Conservation (phyloP, 169 alveolate species). For the Cryptosporidium xiaoi region DNA sequence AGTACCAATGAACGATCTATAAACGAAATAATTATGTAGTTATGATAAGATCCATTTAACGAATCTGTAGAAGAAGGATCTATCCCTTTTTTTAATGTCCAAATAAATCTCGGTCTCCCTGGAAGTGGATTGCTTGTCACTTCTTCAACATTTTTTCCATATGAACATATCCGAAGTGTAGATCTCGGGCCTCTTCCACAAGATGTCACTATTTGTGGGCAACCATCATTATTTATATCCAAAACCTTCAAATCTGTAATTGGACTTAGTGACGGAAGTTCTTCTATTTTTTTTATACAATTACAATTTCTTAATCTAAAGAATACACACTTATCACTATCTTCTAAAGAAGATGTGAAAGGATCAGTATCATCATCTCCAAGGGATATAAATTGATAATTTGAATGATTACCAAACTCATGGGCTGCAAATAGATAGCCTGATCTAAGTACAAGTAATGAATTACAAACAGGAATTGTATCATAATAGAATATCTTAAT, state of each 20-base stretch:
- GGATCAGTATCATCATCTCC: constrained; percentile 87
- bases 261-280: constrained; percentile 92
- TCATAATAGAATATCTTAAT: constrained; percentile 94
- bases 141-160: constrained; percentile 95
- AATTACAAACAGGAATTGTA: constrained; percentile 92
- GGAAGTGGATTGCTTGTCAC: constrained; percentile 96
- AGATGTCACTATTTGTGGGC: constrained; percentile 85
- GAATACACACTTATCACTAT: constrained; percentile 88
- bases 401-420: constrained; percentile 95
- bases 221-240: constrained; percentile 85
- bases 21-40: constrained; percentile 94
- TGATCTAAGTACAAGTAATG: constrained; percentile 93
- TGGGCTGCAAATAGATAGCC: constrained; percentile 96
- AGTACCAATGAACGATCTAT: constrained; percentile 93
- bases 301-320: constrained; percentile 91
- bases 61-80: not conserved
- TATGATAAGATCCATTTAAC: constrained; percentile 79
- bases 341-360: constrained; percentile 90
- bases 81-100: constrained; percentile 89
- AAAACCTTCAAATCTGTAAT: constrained; percentile 94
- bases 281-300: constrained; percentile 90
- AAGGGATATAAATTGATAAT: constrained; percentile 86
- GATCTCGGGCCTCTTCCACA: constrained; percentile 97
- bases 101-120: constrained; percentile 95
- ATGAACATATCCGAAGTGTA: constrained; percentile 92